A percentile compares a stretch with the other conserved stretches of the same genome.
Evolutionary conservation across 2,329 filamentous ascomycete species (phyloP).

Genomic region (Neurospora crassa): DNA sequence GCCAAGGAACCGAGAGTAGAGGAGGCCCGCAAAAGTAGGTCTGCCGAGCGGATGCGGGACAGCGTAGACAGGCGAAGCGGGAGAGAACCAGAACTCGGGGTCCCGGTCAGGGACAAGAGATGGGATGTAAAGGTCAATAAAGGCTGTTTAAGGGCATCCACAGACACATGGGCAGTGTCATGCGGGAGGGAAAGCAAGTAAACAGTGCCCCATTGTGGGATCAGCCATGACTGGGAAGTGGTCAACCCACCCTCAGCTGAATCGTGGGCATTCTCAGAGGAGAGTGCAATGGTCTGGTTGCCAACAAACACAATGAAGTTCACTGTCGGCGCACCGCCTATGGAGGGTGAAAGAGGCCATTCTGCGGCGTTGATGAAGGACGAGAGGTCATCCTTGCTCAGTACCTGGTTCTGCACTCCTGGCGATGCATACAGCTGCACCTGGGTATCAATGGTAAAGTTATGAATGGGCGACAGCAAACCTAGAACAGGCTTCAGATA

Average conservation of each 20-base stretch:
- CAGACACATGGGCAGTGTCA: slow-evolving; percentile 43
- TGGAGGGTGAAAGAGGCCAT: slow-evolving; percentile 92
- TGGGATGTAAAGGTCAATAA: slow-evolving; percentile 89
- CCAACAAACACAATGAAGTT: slow-evolving; percentile 94
- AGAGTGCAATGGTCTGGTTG: slow-evolving; percentile 55
- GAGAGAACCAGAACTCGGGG: slow-evolving; percentile 73
- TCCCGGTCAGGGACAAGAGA: slow-evolving; percentile 76
- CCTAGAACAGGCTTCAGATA: slow-evolving; percentile 77
- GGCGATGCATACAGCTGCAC: slow-evolving; percentile 84
- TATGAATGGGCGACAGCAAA: slow-evolving; percentile 73
- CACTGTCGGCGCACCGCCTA: slow-evolving; percentile 84
- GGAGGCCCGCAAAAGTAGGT: slow-evolving; percentile 78
- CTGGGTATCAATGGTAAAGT: slow-evolving; percentile 93
- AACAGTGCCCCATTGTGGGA: slow-evolving; percentile 86
- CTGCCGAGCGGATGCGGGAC: slow-evolving; percentile 74
- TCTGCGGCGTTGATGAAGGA: slow-evolving; percentile 97
- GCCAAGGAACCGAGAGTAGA: slow-evolving; percentile 91
- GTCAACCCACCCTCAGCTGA: slow-evolving; percentile 28
- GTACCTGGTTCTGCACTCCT: slow-evolving; percentile 50
- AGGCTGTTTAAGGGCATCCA: slow-evolving; percentile 61
- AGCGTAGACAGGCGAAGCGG: slow-evolving; percentile 79
- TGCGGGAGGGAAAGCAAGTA: slow-evolving; percentile 45
- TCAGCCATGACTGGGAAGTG: slow-evolving; percentile 66
- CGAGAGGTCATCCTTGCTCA: slow-evolving; percentile 79
- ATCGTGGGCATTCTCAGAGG: slow-evolving; percentile 6